Conservation (phyloP, 1,139 yeast species). For the Casaregolazyma suthepensis region DNA sequence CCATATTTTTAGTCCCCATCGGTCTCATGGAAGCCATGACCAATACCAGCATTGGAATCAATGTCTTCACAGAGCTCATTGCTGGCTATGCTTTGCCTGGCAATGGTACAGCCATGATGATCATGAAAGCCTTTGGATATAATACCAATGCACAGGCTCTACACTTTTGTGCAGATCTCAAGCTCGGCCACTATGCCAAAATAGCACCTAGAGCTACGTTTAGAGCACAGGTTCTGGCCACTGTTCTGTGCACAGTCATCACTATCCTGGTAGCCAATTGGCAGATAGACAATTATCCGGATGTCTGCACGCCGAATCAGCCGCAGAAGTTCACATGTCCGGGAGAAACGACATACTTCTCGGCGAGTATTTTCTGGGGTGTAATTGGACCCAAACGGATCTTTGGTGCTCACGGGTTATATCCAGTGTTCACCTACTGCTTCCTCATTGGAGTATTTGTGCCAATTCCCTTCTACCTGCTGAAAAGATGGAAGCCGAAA, state of each 20-base stretch:
- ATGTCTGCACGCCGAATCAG: slow-evolving; percentile 43
- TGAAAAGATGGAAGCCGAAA: slow-evolving; percentile 13
- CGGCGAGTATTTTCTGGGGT: slow-evolving; percentile 56
- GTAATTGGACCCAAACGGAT: slow-evolving; percentile 60
- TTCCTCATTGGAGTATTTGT: slow-evolving; percentile 49
- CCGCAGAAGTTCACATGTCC: slow-evolving; percentile 30
- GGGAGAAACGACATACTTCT: slow-evolving; percentile 39
- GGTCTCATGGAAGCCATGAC: slow-evolving; percentile 45
- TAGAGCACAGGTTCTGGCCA: slow-evolving; percentile 48
- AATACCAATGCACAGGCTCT: slow-evolving; percentile 61
- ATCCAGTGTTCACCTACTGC: slow-evolving; percentile 42
- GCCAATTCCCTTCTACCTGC: slow-evolving; percentile 38
- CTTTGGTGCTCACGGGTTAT: slow-evolving; percentile 38
- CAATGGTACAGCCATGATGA: slow-evolving; percentile 53
- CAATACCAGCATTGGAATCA: slow-evolving; percentile 47
- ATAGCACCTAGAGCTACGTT: slow-evolving; percentile 57
- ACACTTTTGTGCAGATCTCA: slow-evolving; percentile 48
- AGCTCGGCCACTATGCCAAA: slow-evolving; percentile 54
- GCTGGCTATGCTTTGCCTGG: slow-evolving; percentile 62
- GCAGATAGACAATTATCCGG: slow-evolving; percentile 43
- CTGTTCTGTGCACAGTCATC: slow-evolving; percentile 33
- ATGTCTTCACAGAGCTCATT: slow-evolving; percentile 49
- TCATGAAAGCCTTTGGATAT: slow-evolving; percentile 54
- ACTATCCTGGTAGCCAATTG: slow-evolving; percentile 50
- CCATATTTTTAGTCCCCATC: slow-evolving; percentile 48